These are phyloP conservation scores for Gilbertella persicaria DNA, from an alignment of 371 early-diverging fungal genomes.

Conservation along the genomic window DNA sequence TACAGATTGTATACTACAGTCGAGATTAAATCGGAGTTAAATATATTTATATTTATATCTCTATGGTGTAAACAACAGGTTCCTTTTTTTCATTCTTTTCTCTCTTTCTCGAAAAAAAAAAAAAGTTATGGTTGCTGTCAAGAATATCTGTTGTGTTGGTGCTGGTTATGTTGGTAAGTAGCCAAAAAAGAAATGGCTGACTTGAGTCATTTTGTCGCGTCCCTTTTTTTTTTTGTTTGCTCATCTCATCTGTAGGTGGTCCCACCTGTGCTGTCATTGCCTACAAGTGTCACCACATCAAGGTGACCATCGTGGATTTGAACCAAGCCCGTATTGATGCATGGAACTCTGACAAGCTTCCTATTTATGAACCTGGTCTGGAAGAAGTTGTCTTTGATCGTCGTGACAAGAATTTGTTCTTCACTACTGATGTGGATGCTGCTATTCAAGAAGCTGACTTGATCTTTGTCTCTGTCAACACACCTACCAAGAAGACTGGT, in stretches of 20 bases:
- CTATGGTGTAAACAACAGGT: background rate
- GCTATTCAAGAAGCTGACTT: constrained; percentile 82
- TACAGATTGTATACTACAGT: background rate
- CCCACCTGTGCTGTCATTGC: constrained; percentile 95
- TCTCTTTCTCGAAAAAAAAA: constrained; percentile 9
- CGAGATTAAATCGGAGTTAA: background rate
- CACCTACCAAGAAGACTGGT: constrained; percentile 83
- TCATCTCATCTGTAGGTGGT: constrained; percentile 64
- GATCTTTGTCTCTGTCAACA: constrained; percentile 92
- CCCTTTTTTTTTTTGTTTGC: background rate
- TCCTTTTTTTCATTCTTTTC: constrained; percentile 4
- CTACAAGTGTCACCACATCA: constrained; percentile 83
- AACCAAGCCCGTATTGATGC: constrained; percentile 44
- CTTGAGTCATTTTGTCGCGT: background rate
- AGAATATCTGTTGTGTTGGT: constrained; percentile 86
- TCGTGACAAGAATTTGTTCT: constrained; percentile 86
- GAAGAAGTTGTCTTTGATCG: constrained; percentile 78
- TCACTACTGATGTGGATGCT: constrained; percentile 77
- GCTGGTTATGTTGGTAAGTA: constrained; percentile 93
- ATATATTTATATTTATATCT: constrained; percentile 1
- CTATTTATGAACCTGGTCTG: constrained; percentile 93
- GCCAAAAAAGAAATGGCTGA: background rate
- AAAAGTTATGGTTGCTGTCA: constrained; percentile 44
- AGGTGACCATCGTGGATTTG: constrained; percentile 76
- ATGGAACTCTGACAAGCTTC: constrained; percentile 88